A percentile compares a stretch with the other conserved stretches of the same genome.
Conservation (phyloP, 2,329 filamentous ascomycete genomes). For the Arthrinium puccinioides region DNA sequence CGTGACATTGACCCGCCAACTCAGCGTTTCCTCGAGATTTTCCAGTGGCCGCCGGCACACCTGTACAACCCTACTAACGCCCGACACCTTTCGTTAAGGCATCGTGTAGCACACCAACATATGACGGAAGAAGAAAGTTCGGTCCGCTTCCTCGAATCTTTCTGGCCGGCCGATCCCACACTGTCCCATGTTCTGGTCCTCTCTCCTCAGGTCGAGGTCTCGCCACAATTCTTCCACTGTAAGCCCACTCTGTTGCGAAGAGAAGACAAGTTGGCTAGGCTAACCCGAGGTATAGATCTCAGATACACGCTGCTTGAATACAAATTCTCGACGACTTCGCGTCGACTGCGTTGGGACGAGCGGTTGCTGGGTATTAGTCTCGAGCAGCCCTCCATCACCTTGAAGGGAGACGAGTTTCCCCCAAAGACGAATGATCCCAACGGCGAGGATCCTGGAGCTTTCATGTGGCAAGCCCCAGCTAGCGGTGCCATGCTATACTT, state of each 20-base stretch:
- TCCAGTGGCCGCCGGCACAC: conserved; percentile 57
- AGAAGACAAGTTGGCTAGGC: too few relatives aligned
- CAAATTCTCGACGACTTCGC: conserved; percentile 53
- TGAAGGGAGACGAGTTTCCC: conserved; percentile 51
- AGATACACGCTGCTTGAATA: conserved; percentile 74
- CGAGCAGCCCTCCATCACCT: conserved; percentile 57
- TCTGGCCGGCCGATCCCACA: conserved; percentile 63
- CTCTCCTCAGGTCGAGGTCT: conserved; percentile 73
- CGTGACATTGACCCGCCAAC: conserved; percentile 59
- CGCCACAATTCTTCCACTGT: conserved; percentile 77
- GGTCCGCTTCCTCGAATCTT: conserved; percentile 73
- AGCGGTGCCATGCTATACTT: conserved; percentile 78
- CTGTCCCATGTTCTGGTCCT: conserved; percentile 76
- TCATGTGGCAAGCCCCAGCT: conserved; percentile 80
- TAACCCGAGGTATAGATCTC: conserved; percentile 51
- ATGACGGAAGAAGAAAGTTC: conserved; percentile 64
- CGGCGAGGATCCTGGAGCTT: conserved; percentile 41
- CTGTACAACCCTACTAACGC: conserved; percentile 30
- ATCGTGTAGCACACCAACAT: conserved; percentile 57
- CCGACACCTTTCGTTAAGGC: conserved; percentile 62
- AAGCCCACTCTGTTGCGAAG: conserved; percentile 17
- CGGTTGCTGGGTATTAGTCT: conserved; percentile 74
- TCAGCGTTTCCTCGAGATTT: conserved; percentile 52
- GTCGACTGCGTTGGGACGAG: conserved; percentile 36
- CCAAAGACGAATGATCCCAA: conserved; percentile 19